Evolutionary conservation across 208 protist species (phyloP), one percentile per base, ranked within the genome.

Genomic region (Naegleria gruberi): DNA sequence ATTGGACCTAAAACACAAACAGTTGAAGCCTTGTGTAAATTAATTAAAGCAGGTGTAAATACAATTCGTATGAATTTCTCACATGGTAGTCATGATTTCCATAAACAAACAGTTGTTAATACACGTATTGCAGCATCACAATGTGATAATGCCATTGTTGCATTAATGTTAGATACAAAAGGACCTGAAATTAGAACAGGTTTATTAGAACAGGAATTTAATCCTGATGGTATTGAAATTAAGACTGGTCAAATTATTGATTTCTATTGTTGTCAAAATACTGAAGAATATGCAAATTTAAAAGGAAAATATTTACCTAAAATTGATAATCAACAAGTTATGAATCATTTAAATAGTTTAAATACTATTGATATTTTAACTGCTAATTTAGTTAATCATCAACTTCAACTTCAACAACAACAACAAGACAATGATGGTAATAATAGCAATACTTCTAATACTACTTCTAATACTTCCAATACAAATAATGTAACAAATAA

Each of bases 51-150:
- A 85, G 98, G 98, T 90, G 98, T 99, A 96, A 98, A 98, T 90
- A 95, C 99, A 40, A 96, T 97, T 30, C 95, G 98, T 89, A 96
- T 99, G 93, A 99, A 99, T 95, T 99, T 99, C 92, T 99, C 97
- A 51, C 98, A 99, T 92, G 98, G 98, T 74, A 95, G 93, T 51
- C 95, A 99, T 91, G 97, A 98, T 94, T 98, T 97, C 93, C 98
- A 99, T 94, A 94, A 94, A 82, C 91, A 90, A 65, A 98, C 97
- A 12, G 98, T 99, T 91, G 94, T 96, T 91, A 99, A 99, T 92
- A 93, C 98, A 81, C 96, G 98, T 88, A 88, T 95, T 89, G 95
- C 95, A 1, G 95, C 96, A 15, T 30, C 47, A 34, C 83, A 87
- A 65, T 55, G 26, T 55, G 91, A 91, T 5, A 82, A 89, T n/a